phyloP scores from a whole-genome alignment of 2,329 filamentous ascomycete species.

The Neofusicoccum laricinum region DNA sequence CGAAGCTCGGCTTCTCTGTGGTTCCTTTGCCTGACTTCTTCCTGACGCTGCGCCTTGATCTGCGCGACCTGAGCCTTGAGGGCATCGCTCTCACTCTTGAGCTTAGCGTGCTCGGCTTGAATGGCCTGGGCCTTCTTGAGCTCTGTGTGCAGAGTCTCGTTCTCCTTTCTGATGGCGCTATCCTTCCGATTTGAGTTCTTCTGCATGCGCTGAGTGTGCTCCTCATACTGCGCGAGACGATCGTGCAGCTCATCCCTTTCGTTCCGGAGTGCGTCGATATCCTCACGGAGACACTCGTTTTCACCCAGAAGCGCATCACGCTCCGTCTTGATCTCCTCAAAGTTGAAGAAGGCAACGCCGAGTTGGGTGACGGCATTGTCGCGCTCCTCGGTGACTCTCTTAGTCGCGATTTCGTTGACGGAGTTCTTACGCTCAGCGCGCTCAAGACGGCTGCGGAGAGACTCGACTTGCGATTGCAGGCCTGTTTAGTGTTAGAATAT shows the following conservation, averaged over 20 bases:
- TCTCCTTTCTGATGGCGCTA: constrained; percentile 33
- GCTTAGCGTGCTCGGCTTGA: constrained; percentile 48
- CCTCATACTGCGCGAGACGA: constrained; percentile 31
- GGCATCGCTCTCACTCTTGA: constrained; percentile 67
- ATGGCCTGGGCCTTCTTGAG: constrained; percentile 18
- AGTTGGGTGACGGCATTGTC: constrained; percentile 64
- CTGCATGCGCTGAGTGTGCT: constrained; percentile 34
- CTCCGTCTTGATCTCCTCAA: constrained; percentile 49
- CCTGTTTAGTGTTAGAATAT: constrained; percentile 34
- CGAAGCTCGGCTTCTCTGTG: constrained; percentile 32
- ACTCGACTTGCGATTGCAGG: constrained; percentile 58
- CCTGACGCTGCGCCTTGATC: constrained; percentile 67
- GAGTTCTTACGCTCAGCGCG: constrained; percentile 61
- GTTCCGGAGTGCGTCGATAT: constrained; percentile 22
- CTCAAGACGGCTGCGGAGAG: constrained; percentile 61
- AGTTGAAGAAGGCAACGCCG: constrained; percentile 58
- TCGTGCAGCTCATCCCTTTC: constrained; percentile 30
- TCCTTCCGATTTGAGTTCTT: constrained; percentile 32
- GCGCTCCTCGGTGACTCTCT: constrained; percentile 61
- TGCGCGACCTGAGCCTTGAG: constrained; percentile 72
- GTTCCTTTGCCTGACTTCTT: constrained; percentile 37
- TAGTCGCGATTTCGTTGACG: constrained; percentile 61
- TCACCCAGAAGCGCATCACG: constrained; percentile 38
- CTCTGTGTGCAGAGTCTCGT: constrained; percentile 32
- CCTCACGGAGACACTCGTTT: constrained; percentile 35